Evolutionary conservation across 345 rosid species (phyloP), one percentile per base, ranked within the genome.

Genomic region (Euphorbia peplus): DNA sequence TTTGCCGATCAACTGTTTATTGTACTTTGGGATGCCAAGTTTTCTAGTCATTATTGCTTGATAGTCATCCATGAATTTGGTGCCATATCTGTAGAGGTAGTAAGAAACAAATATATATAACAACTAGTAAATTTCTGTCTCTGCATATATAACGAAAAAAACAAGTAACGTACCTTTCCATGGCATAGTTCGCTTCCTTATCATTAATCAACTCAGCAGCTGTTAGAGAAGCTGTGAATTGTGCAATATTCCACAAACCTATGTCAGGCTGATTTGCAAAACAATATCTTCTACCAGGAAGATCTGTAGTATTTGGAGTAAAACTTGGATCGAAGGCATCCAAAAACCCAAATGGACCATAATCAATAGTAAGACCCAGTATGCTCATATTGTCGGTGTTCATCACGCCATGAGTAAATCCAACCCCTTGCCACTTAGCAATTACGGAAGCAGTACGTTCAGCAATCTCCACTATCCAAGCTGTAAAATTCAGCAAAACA

Each of bases 381-480:
- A 95, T 79, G 83, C 99, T 95, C 98, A 91, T 95, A 75, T 95
- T 95, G 78, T 91, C 99, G 4, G 98, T 95, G 85, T 95, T 95
- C 77, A 95, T 83, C 72, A 95, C 98, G 52, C 99, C 99, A 62
- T 95, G 99, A 18, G 98, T 91, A 82, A 95, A 95, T 57, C 99
- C 96, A 75, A 95, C 92, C 57, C 99, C 98, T 77, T 91, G 99
- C 98, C 99, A 95, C 69, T 83, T 84, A 19, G 98, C 96, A 70
- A 88, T 66, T 84, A 91, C 76, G 29, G 87, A 83, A 54, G 99
- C 98, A 54, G 93, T 90, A 21, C 91, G 92, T 76, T 91, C 99
- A 57, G 95, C 96, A 64, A 91, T 66, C 78, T 95, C 98, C 79
- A 95, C 98, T 22, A 72, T 69, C 98, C 99, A 95, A 64, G 98